These are phyloP conservation scores for Aspergillus caelatus DNA, from an alignment of 2,329 filamentous ascomycete genomes.

Conservation along the genomic window DNA sequence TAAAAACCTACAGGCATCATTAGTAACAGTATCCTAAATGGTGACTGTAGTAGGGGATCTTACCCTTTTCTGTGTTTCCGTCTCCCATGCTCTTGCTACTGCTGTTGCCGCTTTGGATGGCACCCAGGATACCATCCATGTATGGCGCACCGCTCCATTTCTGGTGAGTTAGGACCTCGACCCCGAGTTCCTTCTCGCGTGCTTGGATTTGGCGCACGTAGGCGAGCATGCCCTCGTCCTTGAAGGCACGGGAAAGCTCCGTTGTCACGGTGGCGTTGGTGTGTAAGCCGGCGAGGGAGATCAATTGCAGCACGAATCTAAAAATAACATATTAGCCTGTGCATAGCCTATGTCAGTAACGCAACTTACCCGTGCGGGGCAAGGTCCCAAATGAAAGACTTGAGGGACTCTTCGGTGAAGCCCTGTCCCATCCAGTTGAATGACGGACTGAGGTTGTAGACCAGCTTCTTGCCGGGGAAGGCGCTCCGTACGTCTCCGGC, in stretches of 20 bases:
- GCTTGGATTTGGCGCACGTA: constrained; percentile 94
- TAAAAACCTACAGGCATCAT: neutral
- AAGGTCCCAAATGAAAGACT: constrained; percentile 95
- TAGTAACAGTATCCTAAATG: neutral
- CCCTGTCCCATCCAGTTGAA: constrained; percentile 99
- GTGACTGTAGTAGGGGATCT: constrained; percentile 11
- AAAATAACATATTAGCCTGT: constrained; percentile 18
- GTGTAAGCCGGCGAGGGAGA: constrained; percentile 67
- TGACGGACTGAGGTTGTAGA: constrained; percentile 94
- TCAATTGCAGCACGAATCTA: constrained; percentile 65
- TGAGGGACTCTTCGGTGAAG: constrained; percentile 79
- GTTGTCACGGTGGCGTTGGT: constrained; percentile 65
- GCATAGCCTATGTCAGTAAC: neutral
- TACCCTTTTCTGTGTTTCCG: constrained; percentile 76
- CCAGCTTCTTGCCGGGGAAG: constrained; percentile 80
- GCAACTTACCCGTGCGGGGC: constrained; percentile 77
- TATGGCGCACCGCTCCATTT: constrained; percentile 73
- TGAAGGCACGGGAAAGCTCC: constrained; percentile 81
- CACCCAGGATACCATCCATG: constrained; percentile 85
- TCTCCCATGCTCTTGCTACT: constrained; percentile 92
- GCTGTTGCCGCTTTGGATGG: constrained; percentile 88
- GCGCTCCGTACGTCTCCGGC: constrained; percentile 72
- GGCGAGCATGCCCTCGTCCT: constrained; percentile 90
- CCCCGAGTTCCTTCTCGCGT: constrained; percentile 85
- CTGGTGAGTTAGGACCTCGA: constrained; percentile 93